Base-by-base conservation (phyloP, 1,139 yeast genomes). In the Candida sanyaensis region DNA sequence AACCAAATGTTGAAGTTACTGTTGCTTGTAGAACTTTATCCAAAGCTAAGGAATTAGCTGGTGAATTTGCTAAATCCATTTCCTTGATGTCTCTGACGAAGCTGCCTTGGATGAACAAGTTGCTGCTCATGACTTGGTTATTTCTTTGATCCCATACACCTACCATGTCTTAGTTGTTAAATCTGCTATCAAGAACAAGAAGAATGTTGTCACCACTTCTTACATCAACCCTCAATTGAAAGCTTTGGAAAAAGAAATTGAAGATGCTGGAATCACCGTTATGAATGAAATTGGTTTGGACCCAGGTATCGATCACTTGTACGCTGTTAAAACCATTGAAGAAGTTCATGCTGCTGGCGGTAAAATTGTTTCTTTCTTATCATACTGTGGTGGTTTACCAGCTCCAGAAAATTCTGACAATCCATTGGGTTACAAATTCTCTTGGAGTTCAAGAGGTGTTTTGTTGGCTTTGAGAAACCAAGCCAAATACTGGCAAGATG, bases 371-470 rank as follows among this genome's bases (percentile, higher is more conserved):
- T 86, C 96, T 24, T 93, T 93, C 83, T 77, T 92, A 62, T 89
- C 97, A 10, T 93, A 90, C 84, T 93, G 99, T 75, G 99, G 99
- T 72, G 99, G 99, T 60, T 81, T 93, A 64, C 98, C 98, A 59
- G 95, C 99, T 29, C 98, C 99, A 56, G 98, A 93, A 75, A 83
- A 85, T 69, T 92, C 98, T 32, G 96, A 90, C 75, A 93, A 93
- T 73, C 99, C 99, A 51, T 81, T 93, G 69, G 99, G 99, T 58
- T 93, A 93, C 83, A 93, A 93, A 78, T 93, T 93, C 75, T 92
- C 98, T 41, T 93, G 99, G 99, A 90, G 97, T 41, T 91, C 98
- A 42, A 86, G 99, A 73, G 99, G 99, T 73, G 98, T 93, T 41
- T 77, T 93, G 64, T 81, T 93, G 63, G 99, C 99, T 26, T 81